Evolutionary conservation across 2,329 filamentous ascomycete species (phyloP).

Genomic region (Simplicillium sp.): DNA sequence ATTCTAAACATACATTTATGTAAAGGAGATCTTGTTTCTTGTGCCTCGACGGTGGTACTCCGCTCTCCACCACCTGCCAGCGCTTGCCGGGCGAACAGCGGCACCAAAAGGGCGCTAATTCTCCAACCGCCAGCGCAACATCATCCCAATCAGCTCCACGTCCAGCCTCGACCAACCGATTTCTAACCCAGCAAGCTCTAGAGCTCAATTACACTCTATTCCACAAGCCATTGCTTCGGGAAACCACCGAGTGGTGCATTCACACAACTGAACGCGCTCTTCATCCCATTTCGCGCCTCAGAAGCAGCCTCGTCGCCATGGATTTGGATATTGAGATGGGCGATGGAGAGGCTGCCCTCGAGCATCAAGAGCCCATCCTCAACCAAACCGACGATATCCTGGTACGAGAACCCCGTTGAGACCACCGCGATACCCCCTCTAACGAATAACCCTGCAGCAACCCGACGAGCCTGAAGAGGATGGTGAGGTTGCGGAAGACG

Average conservation of each 20-base stretch:
- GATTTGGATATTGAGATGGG: slow-evolving; percentile 68
- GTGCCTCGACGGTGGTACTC: too few species aligned
- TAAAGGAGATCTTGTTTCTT: too few species aligned
- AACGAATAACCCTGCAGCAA: slow-evolving; percentile 16
- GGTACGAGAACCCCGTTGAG: slow-evolving; percentile 14
- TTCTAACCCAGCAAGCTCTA: neutral
- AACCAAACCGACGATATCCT: slow-evolving; percentile 25
- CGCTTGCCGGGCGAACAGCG: too few species aligned
- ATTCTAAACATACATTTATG: too few species aligned
- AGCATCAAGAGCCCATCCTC: slow-evolving; percentile 16
- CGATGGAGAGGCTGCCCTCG: slow-evolving; percentile 33
- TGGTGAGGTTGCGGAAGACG: slow-evolving; percentile 27
- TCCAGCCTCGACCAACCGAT: neutral
- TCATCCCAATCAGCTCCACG: too few species aligned
- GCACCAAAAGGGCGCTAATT: too few species aligned
- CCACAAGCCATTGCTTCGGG: neutral
- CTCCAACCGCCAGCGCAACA: too few species aligned
- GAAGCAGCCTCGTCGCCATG: slow-evolving; percentile 34
- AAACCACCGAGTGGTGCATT: neutral
- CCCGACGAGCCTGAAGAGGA: slow-evolving; percentile 26
- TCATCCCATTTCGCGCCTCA: neutral
- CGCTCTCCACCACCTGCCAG: too few species aligned
- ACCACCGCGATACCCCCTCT: neutral
- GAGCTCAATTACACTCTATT: neutral
- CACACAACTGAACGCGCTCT: neutral